Evolutionary conservation across 129 eudicot genomes (phyloP).

Genomic region (Flaveria ramosissima): DNA sequence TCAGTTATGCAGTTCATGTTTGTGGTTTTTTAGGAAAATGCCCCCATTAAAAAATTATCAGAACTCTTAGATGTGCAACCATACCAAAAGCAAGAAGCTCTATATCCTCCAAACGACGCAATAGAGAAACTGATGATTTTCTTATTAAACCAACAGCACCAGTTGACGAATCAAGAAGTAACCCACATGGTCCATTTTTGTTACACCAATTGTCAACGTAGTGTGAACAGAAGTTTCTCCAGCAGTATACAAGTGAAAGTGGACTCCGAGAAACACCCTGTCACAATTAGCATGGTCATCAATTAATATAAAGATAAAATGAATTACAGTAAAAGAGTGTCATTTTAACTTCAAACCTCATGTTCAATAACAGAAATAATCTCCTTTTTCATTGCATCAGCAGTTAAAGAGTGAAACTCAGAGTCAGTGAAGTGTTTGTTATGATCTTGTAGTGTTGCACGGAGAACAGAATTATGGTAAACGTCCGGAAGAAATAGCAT

Average conservation of each 20-base stretch:
- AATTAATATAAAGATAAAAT: slow-evolving; percentile 10
- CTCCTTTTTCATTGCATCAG: slow-evolving; percentile 77
- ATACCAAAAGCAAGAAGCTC: slow-evolving; percentile 71
- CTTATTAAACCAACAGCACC: slow-evolving; percentile 84
- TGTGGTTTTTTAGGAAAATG: slow-evolving; percentile 2
- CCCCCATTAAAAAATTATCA: neutral
- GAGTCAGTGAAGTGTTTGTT: slow-evolving; percentile 79
- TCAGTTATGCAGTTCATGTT: slow-evolving; percentile 10
- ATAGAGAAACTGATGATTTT: slow-evolving; percentile 66
- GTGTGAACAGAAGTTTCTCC: slow-evolving; percentile 69
- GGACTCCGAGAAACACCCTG: slow-evolving; percentile 73
- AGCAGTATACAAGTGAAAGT: slow-evolving; percentile 62
- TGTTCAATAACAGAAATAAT: slow-evolving; percentile 72
- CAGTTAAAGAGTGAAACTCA: slow-evolving; percentile 70
- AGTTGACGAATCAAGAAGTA: slow-evolving; percentile 61
- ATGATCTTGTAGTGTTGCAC: slow-evolving; percentile 69
- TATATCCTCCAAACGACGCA: slow-evolving; percentile 79
- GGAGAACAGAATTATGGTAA: slow-evolving; percentile 56
- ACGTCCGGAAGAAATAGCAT: slow-evolving; percentile 84
- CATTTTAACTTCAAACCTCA: slow-evolving; percentile 52
- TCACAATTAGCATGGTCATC: slow-evolving; percentile 33
- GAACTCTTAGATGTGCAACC: slow-evolving; percentile 18
- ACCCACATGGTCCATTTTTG: slow-evolving; percentile 61
- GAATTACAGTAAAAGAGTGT: neutral
- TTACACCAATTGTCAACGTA: slow-evolving; percentile 72